phyloP scores from a whole-genome alignment of 805 yeast genomes.

The Candida vaughaniae region DNA sequence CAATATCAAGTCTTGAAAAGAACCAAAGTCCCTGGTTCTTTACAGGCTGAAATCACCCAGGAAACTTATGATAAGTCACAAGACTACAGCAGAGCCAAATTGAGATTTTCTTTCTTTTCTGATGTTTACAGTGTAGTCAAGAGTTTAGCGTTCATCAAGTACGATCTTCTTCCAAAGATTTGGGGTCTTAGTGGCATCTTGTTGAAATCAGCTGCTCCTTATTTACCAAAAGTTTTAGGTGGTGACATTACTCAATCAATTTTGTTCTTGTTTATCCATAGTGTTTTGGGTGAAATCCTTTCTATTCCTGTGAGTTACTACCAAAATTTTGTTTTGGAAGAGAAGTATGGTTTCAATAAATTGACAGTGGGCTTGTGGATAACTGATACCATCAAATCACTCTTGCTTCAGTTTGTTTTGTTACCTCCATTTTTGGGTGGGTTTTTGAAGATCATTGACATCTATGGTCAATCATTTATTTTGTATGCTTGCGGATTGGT shows the following conservation, averaged over 20 bases:
- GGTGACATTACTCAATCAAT: slow-evolving; percentile 74
- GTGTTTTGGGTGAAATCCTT: slow-evolving; percentile 52
- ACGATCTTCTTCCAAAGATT: slow-evolving; percentile 46
- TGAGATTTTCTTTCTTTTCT: slow-evolving; percentile 61
- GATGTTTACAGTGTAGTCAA: slow-evolving; percentile 52
- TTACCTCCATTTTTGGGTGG: slow-evolving; percentile 74
- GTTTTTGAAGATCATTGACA: slow-evolving; percentile 76
- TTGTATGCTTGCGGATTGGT: slow-evolving; percentile 75
- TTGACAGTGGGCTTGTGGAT: slow-evolving; percentile 71
- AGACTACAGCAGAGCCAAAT: slow-evolving; percentile 75
- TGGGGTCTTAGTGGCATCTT: slow-evolving; percentile 56
- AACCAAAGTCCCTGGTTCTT: slow-evolving; percentile 61
- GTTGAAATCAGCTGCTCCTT: slow-evolving; percentile 51
- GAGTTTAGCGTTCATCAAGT: slow-evolving; percentile 57
- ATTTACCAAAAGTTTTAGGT: slow-evolving; percentile 39
- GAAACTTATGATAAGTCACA: slow-evolving; percentile 78
- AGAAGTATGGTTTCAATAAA: slow-evolving; percentile 91
- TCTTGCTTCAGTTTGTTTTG: slow-evolving; percentile 51
- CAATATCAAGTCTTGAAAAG: slow-evolving; percentile 67
- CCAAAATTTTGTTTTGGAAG: slow-evolving; percentile 84
- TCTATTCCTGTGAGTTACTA: slow-evolving; percentile 73
- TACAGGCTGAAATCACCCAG: slow-evolving; percentile 64
- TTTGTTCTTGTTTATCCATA: slow-evolving; percentile 52
- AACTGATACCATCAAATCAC: slow-evolving; percentile 65
- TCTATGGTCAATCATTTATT: slow-evolving; percentile 78